phyloP scores from a whole-genome alignment of 306 rosid genomes.

The Dalbergia cochinchinensis region DNA sequence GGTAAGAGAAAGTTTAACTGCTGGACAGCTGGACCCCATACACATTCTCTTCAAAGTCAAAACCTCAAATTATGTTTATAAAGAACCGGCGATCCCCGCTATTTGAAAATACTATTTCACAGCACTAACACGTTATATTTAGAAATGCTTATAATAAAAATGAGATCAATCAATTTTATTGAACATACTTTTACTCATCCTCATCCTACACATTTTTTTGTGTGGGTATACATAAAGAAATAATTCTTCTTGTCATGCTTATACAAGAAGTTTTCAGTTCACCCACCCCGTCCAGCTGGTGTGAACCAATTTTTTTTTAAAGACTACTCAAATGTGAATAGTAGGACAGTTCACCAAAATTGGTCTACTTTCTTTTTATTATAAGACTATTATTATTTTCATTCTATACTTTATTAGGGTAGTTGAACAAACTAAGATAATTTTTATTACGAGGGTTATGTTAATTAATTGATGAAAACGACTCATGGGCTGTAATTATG shows the following conservation, averaged over 20 bases:
- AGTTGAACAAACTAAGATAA: conserved; percentile 25
- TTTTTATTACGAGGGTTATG: not conserved
- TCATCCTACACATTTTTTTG: not conserved
- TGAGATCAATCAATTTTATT: too few species aligned
- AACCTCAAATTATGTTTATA: not conserved
- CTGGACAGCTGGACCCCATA: conserved; percentile 1
- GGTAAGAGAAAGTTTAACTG: not conserved
- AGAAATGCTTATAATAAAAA: too few species aligned
- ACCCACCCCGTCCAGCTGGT: too few species aligned
- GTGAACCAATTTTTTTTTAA: conserved; percentile 21
- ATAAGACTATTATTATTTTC: not conserved
- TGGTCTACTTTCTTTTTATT: conserved; percentile 11
- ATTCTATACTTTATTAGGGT: not conserved
- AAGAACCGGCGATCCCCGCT: not conserved
- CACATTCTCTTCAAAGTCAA: not conserved
- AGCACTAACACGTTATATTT: too few species aligned
- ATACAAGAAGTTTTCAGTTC: too few species aligned
- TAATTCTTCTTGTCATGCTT: too few species aligned
- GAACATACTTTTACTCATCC: too few species aligned
- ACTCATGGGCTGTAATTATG: not conserved
- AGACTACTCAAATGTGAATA: conserved; percentile 25
- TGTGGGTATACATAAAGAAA: too few species aligned
- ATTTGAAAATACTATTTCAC: not conserved
- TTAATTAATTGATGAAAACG: not conserved
- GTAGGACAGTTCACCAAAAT: not conserved